A percentile compares a stretch with the other conserved stretches of the same genome.
These are phyloP conservation scores for Paecilomyces fulvus DNA, from an alignment of 2,329 filamentous ascomycete genomes.

Conservation along the genomic window DNA sequence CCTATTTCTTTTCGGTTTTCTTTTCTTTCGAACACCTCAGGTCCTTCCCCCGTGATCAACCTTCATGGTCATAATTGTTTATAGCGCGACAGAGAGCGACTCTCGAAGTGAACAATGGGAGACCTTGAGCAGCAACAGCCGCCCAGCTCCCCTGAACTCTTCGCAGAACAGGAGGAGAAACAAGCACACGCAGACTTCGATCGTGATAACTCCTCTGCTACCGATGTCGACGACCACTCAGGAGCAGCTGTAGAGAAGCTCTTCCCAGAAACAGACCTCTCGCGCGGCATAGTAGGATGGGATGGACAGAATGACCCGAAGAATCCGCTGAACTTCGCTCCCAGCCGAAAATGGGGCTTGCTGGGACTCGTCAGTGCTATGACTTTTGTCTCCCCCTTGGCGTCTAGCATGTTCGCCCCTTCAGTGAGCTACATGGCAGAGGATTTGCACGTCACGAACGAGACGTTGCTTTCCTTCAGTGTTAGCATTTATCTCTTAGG, in stretches of 20 bases:
- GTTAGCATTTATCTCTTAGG: conserved; percentile 23
- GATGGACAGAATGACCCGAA: conserved; percentile 49
- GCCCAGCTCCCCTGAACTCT: not conserved
- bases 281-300: conserved; percentile 51
- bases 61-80: not conserved
- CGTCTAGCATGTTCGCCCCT: conserved; percentile 26
- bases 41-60: not conserved
- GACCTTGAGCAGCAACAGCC: not conserved
- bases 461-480: conserved; percentile 19
- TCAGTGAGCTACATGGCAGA: conserved; percentile 14
- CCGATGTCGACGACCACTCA: not conserved
- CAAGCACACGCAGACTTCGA: not conserved
- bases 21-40: not conserved
- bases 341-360: conserved; percentile 14
- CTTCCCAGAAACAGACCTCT: conserved; percentile 44
- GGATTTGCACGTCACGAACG: conserved; percentile 14
- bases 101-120: not conserved
- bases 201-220: not conserved
- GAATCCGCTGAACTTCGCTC: conserved; percentile 48
- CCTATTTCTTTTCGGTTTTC: not conserved
- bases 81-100: not conserved
- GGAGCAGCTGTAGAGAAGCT: not conserved
- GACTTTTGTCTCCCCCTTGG: conserved; percentile 23
- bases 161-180: not conserved
- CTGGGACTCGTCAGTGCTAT: conserved; percentile 17